A percentile compares a stretch with the other conserved stretches of the same genome.
phyloP scores from a whole-genome alignment of 768 basidiomycete genomes.

The Chalciporus pseudorubinellus region DNA sequence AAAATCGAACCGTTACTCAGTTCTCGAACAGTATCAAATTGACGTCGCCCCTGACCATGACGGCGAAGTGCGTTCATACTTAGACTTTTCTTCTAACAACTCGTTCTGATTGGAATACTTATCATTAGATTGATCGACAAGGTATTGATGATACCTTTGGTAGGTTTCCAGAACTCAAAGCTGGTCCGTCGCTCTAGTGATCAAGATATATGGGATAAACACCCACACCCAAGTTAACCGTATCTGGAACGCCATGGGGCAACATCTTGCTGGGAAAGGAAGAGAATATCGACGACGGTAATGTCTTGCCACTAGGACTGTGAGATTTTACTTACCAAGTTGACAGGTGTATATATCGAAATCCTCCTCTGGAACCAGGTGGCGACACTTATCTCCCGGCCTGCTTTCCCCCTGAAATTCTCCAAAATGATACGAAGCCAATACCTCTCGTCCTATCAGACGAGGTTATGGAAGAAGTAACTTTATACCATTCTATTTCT shows the following conservation, averaged over 20 bases:
- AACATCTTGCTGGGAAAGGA: slow-evolving; percentile 42
- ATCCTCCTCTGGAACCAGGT: slow-evolving; percentile 31
- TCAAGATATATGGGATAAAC: slow-evolving; percentile 51
- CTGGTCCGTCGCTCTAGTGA: slow-evolving; percentile 28
- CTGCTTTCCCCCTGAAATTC: slow-evolving; percentile 45
- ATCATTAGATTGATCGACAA: slow-evolving; percentile 39
- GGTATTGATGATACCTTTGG: slow-evolving; percentile 22
- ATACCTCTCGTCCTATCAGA: slow-evolving; percentile 37
- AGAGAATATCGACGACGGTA: slow-evolving; percentile 55
- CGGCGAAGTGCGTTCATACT: slow-evolving; percentile 22
- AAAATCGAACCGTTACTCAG: neutral
- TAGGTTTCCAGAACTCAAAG: neutral
- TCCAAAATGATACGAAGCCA: slow-evolving; percentile 14
- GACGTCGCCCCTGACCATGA: slow-evolving; percentile 44
- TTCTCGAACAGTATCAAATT: slow-evolving; percentile 42
- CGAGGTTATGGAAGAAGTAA: slow-evolving; percentile 49
- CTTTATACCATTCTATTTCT: neutral
- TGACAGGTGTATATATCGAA: slow-evolving; percentile 46
- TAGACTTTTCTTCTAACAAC: neutral
- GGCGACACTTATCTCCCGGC: slow-evolving; percentile 49
- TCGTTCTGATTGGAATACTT: neutral
- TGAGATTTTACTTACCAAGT: neutral
- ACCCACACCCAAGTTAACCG: slow-evolving; percentile 47
- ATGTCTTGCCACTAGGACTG: neutral
- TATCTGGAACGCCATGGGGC: slow-evolving; percentile 47